Base-by-base conservation (phyloP, 2,329 filamentous ascomycete species). In the Corinectria fuckeliana region DNA sequence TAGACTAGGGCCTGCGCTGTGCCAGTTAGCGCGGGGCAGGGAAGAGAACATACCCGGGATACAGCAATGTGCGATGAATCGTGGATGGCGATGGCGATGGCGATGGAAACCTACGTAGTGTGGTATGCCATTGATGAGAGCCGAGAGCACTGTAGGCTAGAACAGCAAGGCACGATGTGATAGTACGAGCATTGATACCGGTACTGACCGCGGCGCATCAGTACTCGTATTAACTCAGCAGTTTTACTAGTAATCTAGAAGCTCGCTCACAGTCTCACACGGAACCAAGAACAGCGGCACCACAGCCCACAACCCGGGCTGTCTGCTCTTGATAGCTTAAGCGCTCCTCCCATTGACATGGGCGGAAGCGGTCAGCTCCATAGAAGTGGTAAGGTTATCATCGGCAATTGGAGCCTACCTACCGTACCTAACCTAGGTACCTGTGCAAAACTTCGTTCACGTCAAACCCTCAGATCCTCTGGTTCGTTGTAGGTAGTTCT, bases 21-120 rank as follows among this genome's bases (percentile, higher is more conserved):
- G 47, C 49, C 30, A 52, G 45, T 58, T 64, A 66, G 63, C 56
- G 63, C 61, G 56, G 52, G 54, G 54, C 67, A 69, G 62, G 67
- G 67, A 64, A 61, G n/a, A n/a, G n/a, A n/a, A n/a, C n/a, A n/a
- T n/a, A n/a, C 63, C 65, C 56, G 65, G 62, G 51, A 51, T 42
- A 34, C 36, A 52, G 41, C 21, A 44, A 44, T 41, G 41, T 50
- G 57, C 51, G 54, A 42, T 42, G 52, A 58, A 56, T 64, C 50
- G 20, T 44, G 47, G 49, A 42, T 47, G 23, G 36, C 48, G 38
- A n/a, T n/a, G n/a, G n/a, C n/a, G 34, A 42, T 13, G 42, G 32
- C 42, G 49, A 51, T 50, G 32, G 50, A 10, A 32, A 32, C 13
- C 30, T 14, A 32, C n/a, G n/a, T n/a, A n/a, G n/a, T n/a, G n/a